Conservation (phyloP, 352 stramenopile species). For the Globisporangium cylindrosporum region DNA sequence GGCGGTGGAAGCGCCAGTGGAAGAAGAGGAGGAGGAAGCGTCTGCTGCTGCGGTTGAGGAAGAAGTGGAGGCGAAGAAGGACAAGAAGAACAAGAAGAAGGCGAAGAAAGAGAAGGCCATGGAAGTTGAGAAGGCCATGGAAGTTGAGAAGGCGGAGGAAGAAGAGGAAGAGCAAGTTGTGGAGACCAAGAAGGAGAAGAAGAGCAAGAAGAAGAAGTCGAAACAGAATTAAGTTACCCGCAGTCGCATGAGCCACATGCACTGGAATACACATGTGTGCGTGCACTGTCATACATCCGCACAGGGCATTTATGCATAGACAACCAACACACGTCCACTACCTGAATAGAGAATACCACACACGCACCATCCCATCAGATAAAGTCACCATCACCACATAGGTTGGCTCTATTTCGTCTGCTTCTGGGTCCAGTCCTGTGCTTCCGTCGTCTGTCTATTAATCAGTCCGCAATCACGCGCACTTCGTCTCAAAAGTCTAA, state of each 20-base stretch:
- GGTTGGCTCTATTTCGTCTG: background rate
- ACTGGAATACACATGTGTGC: background rate
- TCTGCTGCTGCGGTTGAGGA: conserved; percentile 18
- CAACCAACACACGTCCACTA: background rate
- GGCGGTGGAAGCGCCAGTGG: conserved; percentile 1
- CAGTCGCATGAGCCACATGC: background rate
- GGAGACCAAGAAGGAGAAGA: conserved; percentile 20
- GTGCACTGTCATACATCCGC: background rate
- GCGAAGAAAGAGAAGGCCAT: conserved; percentile 43
- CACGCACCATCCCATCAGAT: background rate
- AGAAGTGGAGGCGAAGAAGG: conserved; percentile 18
- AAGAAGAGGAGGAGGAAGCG: conserved; percentile 8
- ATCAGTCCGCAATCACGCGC: background rate
- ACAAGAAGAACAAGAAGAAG: conserved; percentile 27
- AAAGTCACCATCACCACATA: background rate
- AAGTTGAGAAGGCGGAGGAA: conserved; percentile 12
- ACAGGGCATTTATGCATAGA: background rate
- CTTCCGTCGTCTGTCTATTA: background rate
- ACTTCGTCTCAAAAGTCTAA: background rate
- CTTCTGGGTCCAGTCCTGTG: background rate
- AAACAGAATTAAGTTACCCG: conserved; percentile 19
- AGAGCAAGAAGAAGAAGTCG: conserved; percentile 40
- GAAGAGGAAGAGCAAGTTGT: conserved; percentile 8
- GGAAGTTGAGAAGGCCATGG: background rate
- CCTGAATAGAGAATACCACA: background rate